Base-by-base conservation (phyloP, 768 basidiomycete species). In the Phylloporus sp. region DNA sequence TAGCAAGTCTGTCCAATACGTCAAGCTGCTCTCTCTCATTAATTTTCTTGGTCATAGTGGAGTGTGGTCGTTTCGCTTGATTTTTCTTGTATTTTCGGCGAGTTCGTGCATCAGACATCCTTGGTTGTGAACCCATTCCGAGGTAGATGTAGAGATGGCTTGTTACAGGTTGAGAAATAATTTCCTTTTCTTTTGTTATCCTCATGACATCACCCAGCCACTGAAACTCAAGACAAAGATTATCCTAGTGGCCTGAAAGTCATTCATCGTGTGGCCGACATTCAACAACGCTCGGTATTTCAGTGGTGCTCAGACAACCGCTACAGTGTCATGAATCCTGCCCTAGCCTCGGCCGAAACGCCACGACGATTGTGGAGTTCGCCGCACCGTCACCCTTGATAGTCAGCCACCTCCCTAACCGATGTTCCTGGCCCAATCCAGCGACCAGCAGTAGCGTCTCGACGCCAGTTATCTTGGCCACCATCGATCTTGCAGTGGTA, bases 371-470 rank as follows among this genome's bases (percentile, higher is more conserved):
- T 2, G 88, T 79, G 7, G 85, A 82, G 69, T 95, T 97, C 58
- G 76, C 75, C 0, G 78, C 82, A 2, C 88, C 87, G 44, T 75
- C 73, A 27, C 83, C 85, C 65, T 87, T 89, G 51, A 89, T 62
- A 43, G 74, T 79, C 63, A 92, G 68, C 95, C 97, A 99, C 56
- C 97, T 76, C 2, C 97, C 95, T 31, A 95, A 67, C 51, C 90
- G 80, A 64, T 87, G 90, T 66, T 99, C 97, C 65, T 94, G 89
- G 2, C 88, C 90, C 16, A 92, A 65, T 10, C 86, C 91, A 6
- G 84, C 93, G 15, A 92, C 80, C 31, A 99, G 65, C 49, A 95
- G 70, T 47, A 80, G 63, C n/a, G 67, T 13, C 39, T 67, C 61
- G 27, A 69, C 59, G 41, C 67, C 59, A 2, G 66, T 61, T 39